Evolutionary conservation across 352 stramenopile genomes (phyloP).

Genomic region (Pseudoperonospora humuli): DNA sequence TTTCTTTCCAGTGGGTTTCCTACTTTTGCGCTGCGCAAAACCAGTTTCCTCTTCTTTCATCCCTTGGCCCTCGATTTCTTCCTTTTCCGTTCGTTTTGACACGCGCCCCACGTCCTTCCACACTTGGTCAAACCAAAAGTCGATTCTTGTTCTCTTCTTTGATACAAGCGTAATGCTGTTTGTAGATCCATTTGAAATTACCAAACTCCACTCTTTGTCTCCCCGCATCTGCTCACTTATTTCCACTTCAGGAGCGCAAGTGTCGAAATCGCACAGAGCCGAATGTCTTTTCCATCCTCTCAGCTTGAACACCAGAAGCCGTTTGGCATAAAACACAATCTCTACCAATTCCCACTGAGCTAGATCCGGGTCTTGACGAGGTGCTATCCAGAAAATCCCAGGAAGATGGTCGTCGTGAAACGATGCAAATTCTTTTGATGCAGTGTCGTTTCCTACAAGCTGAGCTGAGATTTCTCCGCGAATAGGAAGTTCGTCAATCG

Average conservation of each 20-base stretch:
- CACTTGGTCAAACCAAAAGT: constrained; percentile 57
- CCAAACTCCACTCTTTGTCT: constrained; percentile 37
- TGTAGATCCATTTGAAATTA: constrained; percentile 12
- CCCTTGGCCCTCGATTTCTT: constrained; percentile 11
- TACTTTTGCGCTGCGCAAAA: not conserved
- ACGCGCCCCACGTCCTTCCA: constrained; percentile 29
- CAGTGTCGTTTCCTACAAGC: constrained; percentile 3
- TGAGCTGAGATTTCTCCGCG: constrained; percentile 16
- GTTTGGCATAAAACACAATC: constrained; percentile 27
- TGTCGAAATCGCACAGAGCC: constrained; percentile 21
- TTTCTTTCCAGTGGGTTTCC: constrained; percentile 9
- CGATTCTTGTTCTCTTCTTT: constrained; percentile 38
- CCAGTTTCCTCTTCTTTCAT: constrained; percentile 17
- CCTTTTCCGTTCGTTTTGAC: constrained; percentile 9
- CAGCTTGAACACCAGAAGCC: constrained; percentile 33
- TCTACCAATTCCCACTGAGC: constrained; percentile 35
- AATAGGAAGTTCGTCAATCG: constrained; percentile 18
- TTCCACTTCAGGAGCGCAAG: constrained; percentile 10
- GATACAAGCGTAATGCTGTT: constrained; percentile 22
- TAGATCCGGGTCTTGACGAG: constrained; percentile 1
- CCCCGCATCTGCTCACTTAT: constrained; percentile 22
- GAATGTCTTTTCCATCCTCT: constrained; percentile 32
- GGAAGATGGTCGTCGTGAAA: constrained; percentile 46
- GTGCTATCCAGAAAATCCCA: constrained; percentile 36
- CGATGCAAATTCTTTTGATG: constrained; percentile 23